These are phyloP conservation scores for Crithidia bombi DNA, from an alignment of 208 protist genomes.

Conservation along the genomic window DNA sequence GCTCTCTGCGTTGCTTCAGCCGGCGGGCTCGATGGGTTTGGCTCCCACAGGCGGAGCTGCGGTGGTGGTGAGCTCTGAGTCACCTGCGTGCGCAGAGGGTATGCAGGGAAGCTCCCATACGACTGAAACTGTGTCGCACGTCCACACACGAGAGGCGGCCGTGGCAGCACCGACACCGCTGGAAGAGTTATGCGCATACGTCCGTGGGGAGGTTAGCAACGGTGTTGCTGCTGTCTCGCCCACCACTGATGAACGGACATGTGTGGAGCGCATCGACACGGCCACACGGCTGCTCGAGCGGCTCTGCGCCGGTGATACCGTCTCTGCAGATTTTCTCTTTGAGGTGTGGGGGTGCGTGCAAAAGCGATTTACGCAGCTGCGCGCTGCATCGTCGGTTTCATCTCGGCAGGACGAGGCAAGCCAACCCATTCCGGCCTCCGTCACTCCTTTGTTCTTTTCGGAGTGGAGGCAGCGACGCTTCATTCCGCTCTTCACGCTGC, in stretches of 20 bases:
- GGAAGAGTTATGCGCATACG: constrained; percentile 4
- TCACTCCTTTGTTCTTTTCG: neutral
- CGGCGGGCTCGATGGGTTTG: neutral
- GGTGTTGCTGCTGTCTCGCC: neutral
- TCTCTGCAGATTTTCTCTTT: constrained; percentile 3
- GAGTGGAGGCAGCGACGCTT: constrained; percentile 15
- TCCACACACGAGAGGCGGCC: neutral
- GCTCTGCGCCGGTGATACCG: constrained; percentile 13
- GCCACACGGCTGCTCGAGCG: constrained; percentile 6
- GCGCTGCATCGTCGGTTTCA: neutral
- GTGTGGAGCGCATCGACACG: neutral
- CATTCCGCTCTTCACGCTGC: constrained; percentile 25
- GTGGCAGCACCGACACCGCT: neutral
- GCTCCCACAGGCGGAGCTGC: neutral
- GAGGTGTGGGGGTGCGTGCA: neutral
- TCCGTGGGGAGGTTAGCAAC: neutral
- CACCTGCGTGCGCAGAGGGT: no score
- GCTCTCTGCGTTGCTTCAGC: neutral
- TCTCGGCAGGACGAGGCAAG: no score
- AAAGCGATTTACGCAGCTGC: neutral
- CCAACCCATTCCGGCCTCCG: no score
- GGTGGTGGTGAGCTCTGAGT: neutral
- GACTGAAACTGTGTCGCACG: neutral
- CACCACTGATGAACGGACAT: neutral
- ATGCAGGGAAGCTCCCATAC: neutral